A percentile compares a stretch with the other conserved stretches of the same genome.
These are phyloP conservation scores for Candida pseudoglaebosa DNA, from an alignment of 805 yeast genomes.

Conservation along the genomic window DNA sequence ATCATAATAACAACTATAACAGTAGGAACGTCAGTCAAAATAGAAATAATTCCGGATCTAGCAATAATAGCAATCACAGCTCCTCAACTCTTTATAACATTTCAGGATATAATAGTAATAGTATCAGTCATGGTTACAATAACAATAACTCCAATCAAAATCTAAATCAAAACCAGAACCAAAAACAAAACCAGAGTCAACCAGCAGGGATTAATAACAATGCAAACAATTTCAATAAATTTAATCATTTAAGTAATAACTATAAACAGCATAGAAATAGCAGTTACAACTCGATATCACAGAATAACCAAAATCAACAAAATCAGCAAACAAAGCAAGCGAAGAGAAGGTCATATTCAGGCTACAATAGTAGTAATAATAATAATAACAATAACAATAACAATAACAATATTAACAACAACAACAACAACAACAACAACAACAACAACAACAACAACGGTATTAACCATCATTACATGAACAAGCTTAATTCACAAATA, in stretches of 20 bases:
- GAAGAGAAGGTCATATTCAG: slow-evolving; percentile 26
- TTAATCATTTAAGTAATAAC: slow-evolving; percentile 6
- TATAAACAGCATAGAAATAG: slow-evolving; percentile 9
- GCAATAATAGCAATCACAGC: slow-evolving; percentile 7
- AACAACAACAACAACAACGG: slow-evolving; percentile 11
- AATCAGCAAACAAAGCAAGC: slow-evolving; percentile 9
- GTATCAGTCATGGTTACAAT: slow-evolving; percentile 6
- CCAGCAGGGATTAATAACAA: slow-evolving; percentile 1
- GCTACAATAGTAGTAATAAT: too few relatives aligned
- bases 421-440: slow-evolving; percentile 5
- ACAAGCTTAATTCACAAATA: slow-evolving; percentile 15
- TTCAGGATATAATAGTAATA: slow-evolving; percentile 1
- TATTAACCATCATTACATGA: slow-evolving; percentile 10
- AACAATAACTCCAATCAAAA: slow-evolving; percentile 6
- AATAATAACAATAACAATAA: too few relatives aligned
- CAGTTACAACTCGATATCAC: slow-evolving; percentile 8
- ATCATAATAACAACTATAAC: slow-evolving; percentile 7
- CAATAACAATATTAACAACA: too few relatives aligned
- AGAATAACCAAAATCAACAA: slow-evolving; percentile 3
- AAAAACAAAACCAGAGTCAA: not conserved
- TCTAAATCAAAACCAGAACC: slow-evolving; percentile 3
- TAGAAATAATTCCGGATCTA: not conserved
- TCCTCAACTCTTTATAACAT: slow-evolving; percentile 2
- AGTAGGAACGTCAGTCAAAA: slow-evolving; percentile 7
- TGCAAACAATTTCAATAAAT: slow-evolving; percentile 5